Base-by-base conservation (phyloP, 176 grass and related monocot species). In the Carex pumila region DNA sequence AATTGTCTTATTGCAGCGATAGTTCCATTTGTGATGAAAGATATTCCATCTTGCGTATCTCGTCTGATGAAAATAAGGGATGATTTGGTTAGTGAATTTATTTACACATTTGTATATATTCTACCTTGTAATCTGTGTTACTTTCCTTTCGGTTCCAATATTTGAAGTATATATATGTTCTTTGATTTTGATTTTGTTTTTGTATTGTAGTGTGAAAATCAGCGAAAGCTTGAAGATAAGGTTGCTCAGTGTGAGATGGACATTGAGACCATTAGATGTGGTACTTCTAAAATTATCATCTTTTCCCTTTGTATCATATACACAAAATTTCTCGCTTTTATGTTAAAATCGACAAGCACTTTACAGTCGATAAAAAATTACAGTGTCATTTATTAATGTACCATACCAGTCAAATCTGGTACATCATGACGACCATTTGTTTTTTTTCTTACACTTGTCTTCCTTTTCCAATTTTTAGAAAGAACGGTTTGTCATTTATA, bases 181-280 rank as follows among this genome's bases (percentile, higher is more conserved):
- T 49, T 76, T 81, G n/a, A 21, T 67, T 83, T 34, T 34, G 1
- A 25, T 34, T 34, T 65, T 3, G 2, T 3, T 3, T 49, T 69
- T 53, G 21, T 83, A 31, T 83, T 55, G 62, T 43, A 83, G 81
- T 66, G 22, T 66, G 7, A 54, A 54, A 56, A 50, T 19, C 81
- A 68, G 21, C 37, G 62, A 0, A n/a, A 31, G 37, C 13, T 29
- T 68, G 81, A 83, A 68, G 81, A 83, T 32, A 60, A 69, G 63
- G 53, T 83, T 8, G 62, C 81, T 83, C 61, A 69, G 5, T 83
- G 81, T 68, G 81, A 83, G 47, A 83, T 68, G 62, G 81, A 83
- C 60, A 31, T 68, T 66, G 61, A 69, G 45, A 83, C n/a, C 0
- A 32, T 68, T 29, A 83, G 25, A 66, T 19, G 12, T 18, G 81